A percentile compares a stretch with the other conserved stretches of the same genome.
These are phyloP conservation scores for Platanthera zijinensis DNA, from an alignment of 106 monocot genomes.

Conservation along the genomic window DNA sequence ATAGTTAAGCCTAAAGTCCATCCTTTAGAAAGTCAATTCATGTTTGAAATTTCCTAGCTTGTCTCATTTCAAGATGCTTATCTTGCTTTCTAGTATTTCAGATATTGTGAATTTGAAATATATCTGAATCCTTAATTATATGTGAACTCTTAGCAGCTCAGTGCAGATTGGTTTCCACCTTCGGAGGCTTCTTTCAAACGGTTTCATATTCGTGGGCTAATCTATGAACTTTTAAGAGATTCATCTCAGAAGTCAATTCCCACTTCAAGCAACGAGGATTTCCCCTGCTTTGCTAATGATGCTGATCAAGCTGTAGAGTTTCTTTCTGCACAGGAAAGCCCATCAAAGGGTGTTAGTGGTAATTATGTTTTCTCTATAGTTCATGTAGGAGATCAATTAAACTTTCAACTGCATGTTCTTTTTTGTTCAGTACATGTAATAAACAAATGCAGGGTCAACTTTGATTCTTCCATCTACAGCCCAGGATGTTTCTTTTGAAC, in stretches of 20 bases:
- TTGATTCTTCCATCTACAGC: too few relatives aligned
- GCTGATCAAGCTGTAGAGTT: not conserved
- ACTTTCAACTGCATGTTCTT: not conserved
- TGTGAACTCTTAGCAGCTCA: conserved; percentile 8
- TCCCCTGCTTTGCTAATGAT: conserved; percentile 5
- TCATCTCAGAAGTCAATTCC: conserved; percentile 3
- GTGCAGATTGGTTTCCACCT: conserved; percentile 14
- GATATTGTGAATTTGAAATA: not conserved
- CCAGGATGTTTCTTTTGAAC: not conserved
- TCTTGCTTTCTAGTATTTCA: not conserved
- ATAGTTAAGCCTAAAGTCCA: not conserved
- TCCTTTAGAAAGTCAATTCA: not conserved
- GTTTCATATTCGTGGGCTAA: conserved; percentile 9
- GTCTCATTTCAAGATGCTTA: not conserved
- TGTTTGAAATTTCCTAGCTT: not conserved
- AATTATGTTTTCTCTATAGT: not conserved
- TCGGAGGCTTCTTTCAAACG: conserved; percentile 13
- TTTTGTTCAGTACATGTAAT: conserved; percentile 1
- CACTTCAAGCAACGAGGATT: not conserved
- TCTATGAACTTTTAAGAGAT: conserved; percentile 9
- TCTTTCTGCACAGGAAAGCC: conserved; percentile 5
- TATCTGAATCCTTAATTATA: not conserved
- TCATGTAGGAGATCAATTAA: not conserved
- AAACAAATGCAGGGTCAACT: conserved; percentile 7
- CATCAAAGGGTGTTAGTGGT: conserved; percentile 1